Percentiles rank a stretch among this genome's conserved stretches.
Conservation (phyloP, 2,329 filamentous ascomycete species). For the Tolypocladium tropicale region DNA sequence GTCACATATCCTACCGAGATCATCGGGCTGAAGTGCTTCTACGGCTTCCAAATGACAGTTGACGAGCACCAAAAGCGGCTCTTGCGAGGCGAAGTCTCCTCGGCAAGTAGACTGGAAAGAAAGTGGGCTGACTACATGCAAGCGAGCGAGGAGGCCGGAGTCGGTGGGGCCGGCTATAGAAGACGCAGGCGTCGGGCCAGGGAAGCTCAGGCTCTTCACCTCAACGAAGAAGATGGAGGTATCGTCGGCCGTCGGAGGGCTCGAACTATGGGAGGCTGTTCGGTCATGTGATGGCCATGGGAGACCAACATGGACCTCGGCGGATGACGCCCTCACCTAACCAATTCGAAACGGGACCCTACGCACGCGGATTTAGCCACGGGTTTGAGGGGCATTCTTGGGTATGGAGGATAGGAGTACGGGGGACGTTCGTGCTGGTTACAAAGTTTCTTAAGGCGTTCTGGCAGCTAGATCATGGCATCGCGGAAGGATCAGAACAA, state of each 20-base stretch:
- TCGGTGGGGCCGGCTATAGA: constrained; percentile 53
- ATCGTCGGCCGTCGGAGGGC: constrained; percentile 48
- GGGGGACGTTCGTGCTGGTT: neutral
- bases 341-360: neutral
- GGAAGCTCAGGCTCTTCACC: constrained; percentile 71
- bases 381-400: neutral
- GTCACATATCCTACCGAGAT: constrained; percentile 63
- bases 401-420: neutral
- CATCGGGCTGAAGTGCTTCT: constrained; percentile 85
- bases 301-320: neutral
- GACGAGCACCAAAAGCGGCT: constrained; percentile 89
- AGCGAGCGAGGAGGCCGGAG: constrained; percentile 73
- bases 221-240: constrained; percentile 66
- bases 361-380: neutral
- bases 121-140: constrained; percentile 97
- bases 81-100: constrained; percentile 60
- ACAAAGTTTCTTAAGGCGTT: neutral
- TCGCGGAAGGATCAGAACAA: neutral
- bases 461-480: neutral
- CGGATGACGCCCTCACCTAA: neutral
- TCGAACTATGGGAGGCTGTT: constrained; percentile 51
- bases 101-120: constrained; percentile 70
- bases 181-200: constrained; percentile 66
- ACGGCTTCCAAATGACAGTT: constrained; percentile 89
- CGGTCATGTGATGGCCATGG: constrained; percentile 46